Evolutionary conservation across 129 eudicot species (phyloP).

Genomic region (Solidago caesia): DNA sequence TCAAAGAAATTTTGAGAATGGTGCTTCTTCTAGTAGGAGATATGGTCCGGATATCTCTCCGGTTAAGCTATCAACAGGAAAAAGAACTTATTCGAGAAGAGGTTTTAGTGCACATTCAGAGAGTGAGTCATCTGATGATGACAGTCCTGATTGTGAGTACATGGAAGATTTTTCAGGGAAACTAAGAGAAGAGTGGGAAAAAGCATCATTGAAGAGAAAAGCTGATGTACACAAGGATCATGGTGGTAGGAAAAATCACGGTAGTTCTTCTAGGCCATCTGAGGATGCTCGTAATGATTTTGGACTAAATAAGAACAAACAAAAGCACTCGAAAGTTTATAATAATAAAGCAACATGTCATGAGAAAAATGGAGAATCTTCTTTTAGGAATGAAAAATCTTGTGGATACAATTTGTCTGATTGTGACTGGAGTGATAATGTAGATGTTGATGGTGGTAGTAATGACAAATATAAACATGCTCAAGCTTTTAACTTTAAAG

Average conservation of each 20-base stretch:
- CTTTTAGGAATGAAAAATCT: neutral
- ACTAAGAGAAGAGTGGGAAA: slow-evolving; percentile 76
- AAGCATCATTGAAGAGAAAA: slow-evolving; percentile 62
- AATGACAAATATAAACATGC: neutral
- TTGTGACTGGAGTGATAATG: slow-evolving; percentile 14
- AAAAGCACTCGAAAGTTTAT: slow-evolving; percentile 21
- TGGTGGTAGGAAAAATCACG: slow-evolving; percentile 5
- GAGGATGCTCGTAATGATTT: slow-evolving; percentile 15
- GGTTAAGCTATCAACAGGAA: slow-evolving; percentile 66
- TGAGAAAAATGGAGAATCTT: slow-evolving; percentile 19
- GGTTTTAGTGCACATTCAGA: slow-evolving; percentile 41
- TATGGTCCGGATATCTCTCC: slow-evolving; percentile 42
- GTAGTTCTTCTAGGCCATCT: slow-evolving; percentile 13
- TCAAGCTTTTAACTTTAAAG: neutral
- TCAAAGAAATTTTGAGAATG: slow-evolving; percentile 30
- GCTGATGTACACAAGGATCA: slow-evolving; percentile 28
- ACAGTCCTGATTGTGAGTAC: slow-evolving; percentile 56
- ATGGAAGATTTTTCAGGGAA: slow-evolving; percentile 63
- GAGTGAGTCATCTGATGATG: slow-evolving; percentile 45
- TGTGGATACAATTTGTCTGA: slow-evolving; percentile 16
- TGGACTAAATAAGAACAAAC: slow-evolving; percentile 20
- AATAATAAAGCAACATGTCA: slow-evolving; percentile 13
- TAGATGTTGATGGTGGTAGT: slow-evolving; percentile 13
- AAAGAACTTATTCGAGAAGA: slow-evolving; percentile 49
- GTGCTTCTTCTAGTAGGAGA: slow-evolving; percentile 49